phyloP scores from a whole-genome alignment of 2,329 filamentous ascomycete genomes.

The Cryphonectria naterciae region DNA sequence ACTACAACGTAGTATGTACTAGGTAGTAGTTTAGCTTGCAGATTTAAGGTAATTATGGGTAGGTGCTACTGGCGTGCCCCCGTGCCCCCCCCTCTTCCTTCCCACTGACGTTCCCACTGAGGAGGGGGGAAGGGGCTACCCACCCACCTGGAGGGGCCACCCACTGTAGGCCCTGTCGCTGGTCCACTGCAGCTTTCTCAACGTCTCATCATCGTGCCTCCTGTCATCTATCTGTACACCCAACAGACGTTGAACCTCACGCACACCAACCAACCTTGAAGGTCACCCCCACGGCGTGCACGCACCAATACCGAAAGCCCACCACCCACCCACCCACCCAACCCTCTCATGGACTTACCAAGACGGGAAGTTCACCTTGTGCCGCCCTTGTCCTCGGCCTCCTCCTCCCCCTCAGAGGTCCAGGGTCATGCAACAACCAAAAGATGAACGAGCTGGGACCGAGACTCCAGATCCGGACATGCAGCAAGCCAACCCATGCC shows the following conservation, averaged over 20 bases:
- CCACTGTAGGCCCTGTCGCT: conserved; percentile 5
- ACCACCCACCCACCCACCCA: neutral
- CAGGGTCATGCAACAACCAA: no score
- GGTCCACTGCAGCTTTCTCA: conserved; percentile 10
- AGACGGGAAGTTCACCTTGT: neutral
- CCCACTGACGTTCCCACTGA: neutral
- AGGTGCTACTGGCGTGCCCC: neutral
- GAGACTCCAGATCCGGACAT: neutral
- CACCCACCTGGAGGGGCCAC: neutral
- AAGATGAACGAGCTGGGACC: neutral
- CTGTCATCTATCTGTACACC: conserved; percentile 19
- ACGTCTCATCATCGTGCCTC: conserved; percentile 10
- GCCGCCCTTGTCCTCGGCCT: neutral
- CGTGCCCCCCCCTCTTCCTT: neutral
- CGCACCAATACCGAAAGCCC: neutral
- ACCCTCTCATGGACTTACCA: neutral
- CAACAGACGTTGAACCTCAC: neutral
- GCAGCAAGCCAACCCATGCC: neutral
- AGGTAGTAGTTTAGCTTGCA: neutral
- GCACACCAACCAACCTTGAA: neutral
- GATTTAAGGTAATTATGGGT: neutral
- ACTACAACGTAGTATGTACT: neutral
- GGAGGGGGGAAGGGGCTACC: neutral
- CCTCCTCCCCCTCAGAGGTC: neutral
- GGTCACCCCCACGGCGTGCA: neutral